Evolutionary conservation across 345 rosid genomes (phyloP), one percentile per base, ranked within the genome.

Genomic region (Eucalyptus virginea): DNA sequence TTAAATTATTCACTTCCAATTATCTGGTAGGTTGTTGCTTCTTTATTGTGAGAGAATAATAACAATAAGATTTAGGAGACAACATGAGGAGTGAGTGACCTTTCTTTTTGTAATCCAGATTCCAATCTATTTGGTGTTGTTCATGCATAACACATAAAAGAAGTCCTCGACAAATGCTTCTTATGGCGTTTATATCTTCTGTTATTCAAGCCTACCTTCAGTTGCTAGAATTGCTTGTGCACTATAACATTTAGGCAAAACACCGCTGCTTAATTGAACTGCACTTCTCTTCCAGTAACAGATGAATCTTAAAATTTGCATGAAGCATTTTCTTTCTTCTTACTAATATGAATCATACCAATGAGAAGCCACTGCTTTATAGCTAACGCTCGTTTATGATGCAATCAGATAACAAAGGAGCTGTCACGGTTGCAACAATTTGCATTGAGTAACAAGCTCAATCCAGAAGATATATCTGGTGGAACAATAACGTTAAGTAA

Each of bases 401-500:
- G 14, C 83, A 37, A 58, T 49, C 87, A 96, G 98, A 94, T 98
- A 93, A 97, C 99, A 10, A 95, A 93, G 92, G 99, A 98, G 91
- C 92, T 98, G 34, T 93, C 94, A 2, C 94, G 98, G 87, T 93
- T 97, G 90, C 99, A 97, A 90, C 94, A 93, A 90, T 91, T 92
- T 86, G 98, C 99, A 56, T 52, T 89, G 88, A 93, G 90, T 52
- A 97, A 98, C 93, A 94, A 95, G 92, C 99, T 98, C 69, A 94
- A 60, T 90, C 97, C 98, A 3, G 95, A 88, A 77, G 98, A 97
- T 91, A 89, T 96, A 89, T 91, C 96, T 11, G 98, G 98, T 80
- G 99, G 99, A 89, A 98, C 99, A 12, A 94, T 98, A 90, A 95
- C 99, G 34, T 89, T 97, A 44, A 97, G 99, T 94, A 97, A 98